phyloP scores from a whole-genome alignment of 192 early-diverging fungal genomes.

The Gryganskiella cystojenkinii region DNA sequence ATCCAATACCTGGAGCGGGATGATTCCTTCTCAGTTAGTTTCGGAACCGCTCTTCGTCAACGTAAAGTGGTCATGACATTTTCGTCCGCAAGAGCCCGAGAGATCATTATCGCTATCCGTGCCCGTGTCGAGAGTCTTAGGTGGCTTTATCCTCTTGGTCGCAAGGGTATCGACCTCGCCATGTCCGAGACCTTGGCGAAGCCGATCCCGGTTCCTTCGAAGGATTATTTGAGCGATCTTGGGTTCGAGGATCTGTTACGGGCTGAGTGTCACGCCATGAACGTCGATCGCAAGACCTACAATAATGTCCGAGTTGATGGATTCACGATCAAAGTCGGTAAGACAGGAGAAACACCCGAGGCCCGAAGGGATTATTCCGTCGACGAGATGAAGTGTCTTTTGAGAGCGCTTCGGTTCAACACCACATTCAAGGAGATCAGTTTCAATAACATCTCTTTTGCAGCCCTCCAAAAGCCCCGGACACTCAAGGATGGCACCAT shows the following conservation, averaged over 20 bases:
- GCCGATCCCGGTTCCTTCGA: constrained; percentile 39
- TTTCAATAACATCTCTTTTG: constrained; percentile 44
- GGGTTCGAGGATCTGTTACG: constrained; percentile 50
- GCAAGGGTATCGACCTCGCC: constrained; percentile 44
- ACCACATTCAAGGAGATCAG: constrained; percentile 50
- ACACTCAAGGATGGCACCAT: constrained; percentile 41
- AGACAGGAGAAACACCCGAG: constrained; percentile 12
- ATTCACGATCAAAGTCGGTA: constrained; percentile 12
- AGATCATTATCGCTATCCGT: constrained; percentile 47
- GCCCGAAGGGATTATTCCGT: constrained; percentile 28
- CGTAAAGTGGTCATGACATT: constrained; percentile 42
- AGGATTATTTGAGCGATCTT: constrained; percentile 36
- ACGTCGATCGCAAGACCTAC: constrained; percentile 32
- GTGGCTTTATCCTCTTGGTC: constrained; percentile 39
- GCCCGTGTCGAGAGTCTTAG: constrained; percentile 48
- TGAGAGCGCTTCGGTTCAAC: constrained; percentile 49
- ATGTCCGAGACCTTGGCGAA: constrained; percentile 25
- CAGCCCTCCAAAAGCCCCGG: constrained; percentile 30
- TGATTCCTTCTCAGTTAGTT: constrained; percentile 37
- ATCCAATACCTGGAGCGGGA: constrained; percentile 32
- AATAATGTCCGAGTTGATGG: constrained; percentile 33
- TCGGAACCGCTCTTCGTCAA: constrained; percentile 47
- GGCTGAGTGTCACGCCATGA: constrained; percentile 47
- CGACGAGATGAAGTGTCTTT: constrained; percentile 51
- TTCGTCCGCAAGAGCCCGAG: constrained; percentile 39